Conservation (phyloP, 495 filamentous ascomycete genomes). For the Penicillium ucsense region DNA sequence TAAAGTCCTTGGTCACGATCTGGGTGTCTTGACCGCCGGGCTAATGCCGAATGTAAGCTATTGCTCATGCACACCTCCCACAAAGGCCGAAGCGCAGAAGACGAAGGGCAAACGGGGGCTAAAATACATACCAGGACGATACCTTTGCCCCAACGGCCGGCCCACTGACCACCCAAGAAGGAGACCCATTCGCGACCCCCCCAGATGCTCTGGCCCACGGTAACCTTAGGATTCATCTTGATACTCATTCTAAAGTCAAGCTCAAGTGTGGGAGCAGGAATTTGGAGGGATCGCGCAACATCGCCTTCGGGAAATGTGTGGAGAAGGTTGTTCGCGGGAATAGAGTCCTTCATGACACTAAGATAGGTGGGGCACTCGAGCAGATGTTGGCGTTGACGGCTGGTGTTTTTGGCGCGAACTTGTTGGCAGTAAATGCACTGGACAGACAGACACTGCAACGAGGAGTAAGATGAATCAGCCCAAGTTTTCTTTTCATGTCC, state of each 20-base stretch:
- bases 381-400: constrained; percentile 45
- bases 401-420: constrained; percentile 48
- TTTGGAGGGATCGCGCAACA: constrained; percentile 41
- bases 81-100: background rate
- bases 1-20: constrained; percentile 44
- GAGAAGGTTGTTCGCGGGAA: constrained; percentile 47
- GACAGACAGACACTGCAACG: constrained; percentile 41
- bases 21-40: constrained; percentile 53
- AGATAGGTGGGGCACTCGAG: constrained; percentile 47
- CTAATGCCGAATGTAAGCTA: constrained; percentile 16
- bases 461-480: too few relatives aligned
- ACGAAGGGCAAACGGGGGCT: background rate
- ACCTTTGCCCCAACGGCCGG: constrained; percentile 50
- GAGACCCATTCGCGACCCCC: constrained; percentile 51
- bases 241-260: constrained; percentile 56
- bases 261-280: constrained; percentile 46
- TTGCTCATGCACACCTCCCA: too few relatives aligned
- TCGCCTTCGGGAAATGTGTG: constrained; percentile 48
- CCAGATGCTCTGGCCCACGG: constrained; percentile 42
- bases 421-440: constrained; percentile 52
- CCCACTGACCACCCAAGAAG: constrained; percentile 49
- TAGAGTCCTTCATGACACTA: constrained; percentile 48
- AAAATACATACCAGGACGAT: constrained; percentile 38
- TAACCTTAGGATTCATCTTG: constrained; percentile 47
- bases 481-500: too few relatives aligned